Evolutionary conservation across 805 yeast species (phyloP), one percentile per base, ranked within the genome.

Genomic region (Jamesozyma hellenica): DNA sequence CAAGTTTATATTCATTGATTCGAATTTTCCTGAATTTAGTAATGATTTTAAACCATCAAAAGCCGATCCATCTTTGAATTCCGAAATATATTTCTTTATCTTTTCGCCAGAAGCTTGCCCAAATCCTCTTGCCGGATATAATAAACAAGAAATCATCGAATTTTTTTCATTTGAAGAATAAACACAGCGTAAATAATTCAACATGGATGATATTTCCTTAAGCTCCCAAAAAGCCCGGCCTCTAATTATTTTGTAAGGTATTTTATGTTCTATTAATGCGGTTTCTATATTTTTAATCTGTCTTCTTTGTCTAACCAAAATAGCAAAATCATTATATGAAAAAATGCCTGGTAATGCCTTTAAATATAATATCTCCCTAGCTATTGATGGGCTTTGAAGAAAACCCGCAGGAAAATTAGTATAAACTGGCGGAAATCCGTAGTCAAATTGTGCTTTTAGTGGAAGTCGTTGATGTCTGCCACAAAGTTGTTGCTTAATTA

Each of bases 141-240:
- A 70, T 21, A 87, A 45, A 1, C 80, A 67, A 27, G 85, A 61
- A 27, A 73, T 46, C 27, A 74, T 64, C 0, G 95, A 83, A 23
- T 75, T 55, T 42, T 71, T 63, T 53, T 86, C 95, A 38, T 61
- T 56, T 18, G 70, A 74, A 21, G 79, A 71, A 4, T 73, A 67
- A 4, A 83, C 64, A 1, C 79, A 75, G 26, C 86, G 68, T 21
- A 90, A 53, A 47, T 78, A 76, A 51, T 80, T 82, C 32, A 86
- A 44, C 42, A 83, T 67, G 0, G 74, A 60, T 17, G 67, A 65
- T 13, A 85, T 77, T 51, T 84, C 95, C 41, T 72, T 74, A 31
- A 80, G 59, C 31, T 82, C 85, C 90, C 94, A 84, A 51, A 86
- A 83, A 1, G 86, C 79, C 33, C 67, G 67, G 0, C 96, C 96